Percentiles rank a stretch among this genome's conserved stretches.
Evolutionary conservation across 352 stramenopile species (phyloP).

Genomic region (Pythium aquatile): DNA sequence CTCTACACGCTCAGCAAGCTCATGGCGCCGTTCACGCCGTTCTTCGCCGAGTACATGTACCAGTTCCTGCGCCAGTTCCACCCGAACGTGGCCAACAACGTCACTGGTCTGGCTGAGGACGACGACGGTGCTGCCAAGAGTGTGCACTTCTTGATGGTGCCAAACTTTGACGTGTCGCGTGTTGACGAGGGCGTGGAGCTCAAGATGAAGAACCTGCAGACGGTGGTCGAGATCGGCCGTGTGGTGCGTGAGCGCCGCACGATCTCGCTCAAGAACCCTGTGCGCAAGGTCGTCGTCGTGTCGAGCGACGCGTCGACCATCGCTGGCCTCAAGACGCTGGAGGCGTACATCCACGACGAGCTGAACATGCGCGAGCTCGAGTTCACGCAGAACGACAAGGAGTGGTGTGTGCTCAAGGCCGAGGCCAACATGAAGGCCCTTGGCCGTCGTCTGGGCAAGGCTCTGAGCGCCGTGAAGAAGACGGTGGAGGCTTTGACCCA

Average conservation of each 20-base stretch:
- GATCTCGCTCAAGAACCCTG: conserved; percentile 97
- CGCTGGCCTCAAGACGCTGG: conserved; percentile 71
- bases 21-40: conserved; percentile 99
- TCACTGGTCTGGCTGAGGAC: conserved; percentile 70
- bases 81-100: conserved; percentile 74
- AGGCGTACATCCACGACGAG: conserved; percentile 97
- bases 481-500: conserved; percentile 66
- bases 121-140: conserved; percentile 91
- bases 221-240: conserved; percentile 95
- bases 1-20: conserved; percentile 93
- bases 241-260: conserved; percentile 95
- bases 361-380: conserved; percentile 95
- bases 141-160: conserved; percentile 96
- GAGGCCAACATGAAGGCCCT: conserved; percentile 94
- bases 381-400: conserved; percentile 87
- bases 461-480: conserved; percentile 92
- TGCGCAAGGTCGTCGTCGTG: conserved; percentile 97
- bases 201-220: conserved; percentile 95
- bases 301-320: conserved; percentile 82
- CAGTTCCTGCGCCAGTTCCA: conserved; percentile 97
- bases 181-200: conserved; percentile 94
- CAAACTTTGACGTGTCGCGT: conserved; percentile 89
- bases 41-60: conserved; percentile 99
- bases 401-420: conserved; percentile 93
- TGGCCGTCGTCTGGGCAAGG: conserved; percentile 96